A percentile compares a stretch with the other conserved stretches of the same genome.
These are phyloP conservation scores for Penicillium samsonianum DNA, from an alignment of 495 filamentous ascomycete species.

Conservation along the genomic window DNA sequence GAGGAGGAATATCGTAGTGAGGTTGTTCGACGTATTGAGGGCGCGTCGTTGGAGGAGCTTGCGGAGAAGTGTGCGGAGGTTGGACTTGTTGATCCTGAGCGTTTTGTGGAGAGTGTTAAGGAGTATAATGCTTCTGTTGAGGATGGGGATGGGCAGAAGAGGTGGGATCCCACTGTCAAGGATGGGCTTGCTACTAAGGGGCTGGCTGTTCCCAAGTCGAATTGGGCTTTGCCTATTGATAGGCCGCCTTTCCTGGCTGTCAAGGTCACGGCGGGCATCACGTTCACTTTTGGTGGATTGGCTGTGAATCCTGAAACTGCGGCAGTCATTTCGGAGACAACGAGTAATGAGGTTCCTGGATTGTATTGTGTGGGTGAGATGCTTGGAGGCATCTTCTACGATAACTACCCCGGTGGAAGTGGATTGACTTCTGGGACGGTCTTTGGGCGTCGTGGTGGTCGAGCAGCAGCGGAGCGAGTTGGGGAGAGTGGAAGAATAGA, in stretches of 20 bases:
- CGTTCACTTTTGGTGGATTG: conserved; percentile 67
- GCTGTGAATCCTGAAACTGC: conserved; percentile 46
- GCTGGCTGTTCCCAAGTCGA: conserved; percentile 55
- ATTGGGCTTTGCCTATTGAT: conserved; percentile 62
- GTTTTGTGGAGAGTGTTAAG: conserved; percentile 49
- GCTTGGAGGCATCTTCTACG: conserved; percentile 58
- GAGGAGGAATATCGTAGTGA: conserved; percentile 60
- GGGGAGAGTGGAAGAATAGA: neutral
- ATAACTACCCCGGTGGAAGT: conserved; percentile 61
- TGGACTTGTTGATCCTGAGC: conserved; percentile 42
- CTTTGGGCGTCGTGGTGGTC: conserved; percentile 56
- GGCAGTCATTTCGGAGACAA: conserved; percentile 46
- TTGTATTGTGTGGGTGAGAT: conserved; percentile 62
- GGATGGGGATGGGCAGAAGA: conserved; percentile 43
- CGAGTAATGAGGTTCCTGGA: conserved; percentile 47
- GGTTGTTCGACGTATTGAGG: conserved; percentile 51
- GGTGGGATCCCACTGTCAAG: conserved; percentile 56
- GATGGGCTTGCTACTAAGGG: conserved; percentile 55
- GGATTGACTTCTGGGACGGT: conserved; percentile 61
- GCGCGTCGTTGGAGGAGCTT: conserved; percentile 51
- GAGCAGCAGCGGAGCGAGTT: conserved; percentile 33
- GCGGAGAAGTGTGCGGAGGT: conserved; percentile 44
- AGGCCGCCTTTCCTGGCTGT: conserved; percentile 59
- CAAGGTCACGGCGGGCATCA: conserved; percentile 60
- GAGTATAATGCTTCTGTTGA: conserved; percentile 56